phyloP scores from a whole-genome alignment of 495 filamentous ascomycete genomes.

The Penicillium silybi region DNA sequence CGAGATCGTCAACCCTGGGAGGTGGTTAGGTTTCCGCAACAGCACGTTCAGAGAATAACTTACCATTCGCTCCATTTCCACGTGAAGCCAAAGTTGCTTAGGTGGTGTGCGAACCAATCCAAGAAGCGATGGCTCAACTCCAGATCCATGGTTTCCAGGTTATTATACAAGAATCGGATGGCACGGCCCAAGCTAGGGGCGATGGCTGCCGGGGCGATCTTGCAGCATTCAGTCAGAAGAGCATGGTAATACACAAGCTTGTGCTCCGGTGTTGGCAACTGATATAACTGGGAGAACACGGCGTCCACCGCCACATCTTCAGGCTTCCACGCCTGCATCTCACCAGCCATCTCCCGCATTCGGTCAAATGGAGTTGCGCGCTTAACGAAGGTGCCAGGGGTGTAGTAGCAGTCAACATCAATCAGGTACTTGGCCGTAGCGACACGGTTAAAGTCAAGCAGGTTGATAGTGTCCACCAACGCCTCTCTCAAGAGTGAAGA shows the following conservation, averaged over 20 bases:
- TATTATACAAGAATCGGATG: conserved; percentile 85
- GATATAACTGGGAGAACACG: conserved; percentile 90
- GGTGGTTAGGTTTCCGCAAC: conserved; percentile 3
- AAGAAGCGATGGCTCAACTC: conserved; percentile 85
- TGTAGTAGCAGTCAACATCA: conserved; percentile 92
- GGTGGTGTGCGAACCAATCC: conserved; percentile 97
- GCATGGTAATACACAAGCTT: conserved; percentile 96
- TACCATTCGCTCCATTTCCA: conserved; percentile 99
- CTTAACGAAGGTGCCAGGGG: conserved; percentile 82
- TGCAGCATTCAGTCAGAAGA: conserved; percentile 90
- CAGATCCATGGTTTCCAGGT: conserved; percentile 74
- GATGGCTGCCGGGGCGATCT: conserved; percentile 90
- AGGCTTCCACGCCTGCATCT: conserved; percentile 86
- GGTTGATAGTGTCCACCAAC: conserved; percentile 89
- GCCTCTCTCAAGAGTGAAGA: conserved; percentile 79
- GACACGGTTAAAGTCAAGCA: conserved; percentile 87
- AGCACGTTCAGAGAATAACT: conserved; percentile 10
- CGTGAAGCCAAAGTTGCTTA: conserved; percentile 98
- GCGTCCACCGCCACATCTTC: conserved; percentile 97
- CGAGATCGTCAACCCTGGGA: conserved; percentile 72
- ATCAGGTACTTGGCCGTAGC: conserved; percentile 84
- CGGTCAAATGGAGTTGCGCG: conserved; percentile 88
- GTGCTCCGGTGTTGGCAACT: conserved; percentile 82
- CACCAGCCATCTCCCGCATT: conserved; percentile 63
- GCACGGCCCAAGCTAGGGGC: conserved; percentile 93